Base-by-base conservation (phyloP, 2,329 filamentous ascomycete species). In the Alternaria metachromatica region DNA sequence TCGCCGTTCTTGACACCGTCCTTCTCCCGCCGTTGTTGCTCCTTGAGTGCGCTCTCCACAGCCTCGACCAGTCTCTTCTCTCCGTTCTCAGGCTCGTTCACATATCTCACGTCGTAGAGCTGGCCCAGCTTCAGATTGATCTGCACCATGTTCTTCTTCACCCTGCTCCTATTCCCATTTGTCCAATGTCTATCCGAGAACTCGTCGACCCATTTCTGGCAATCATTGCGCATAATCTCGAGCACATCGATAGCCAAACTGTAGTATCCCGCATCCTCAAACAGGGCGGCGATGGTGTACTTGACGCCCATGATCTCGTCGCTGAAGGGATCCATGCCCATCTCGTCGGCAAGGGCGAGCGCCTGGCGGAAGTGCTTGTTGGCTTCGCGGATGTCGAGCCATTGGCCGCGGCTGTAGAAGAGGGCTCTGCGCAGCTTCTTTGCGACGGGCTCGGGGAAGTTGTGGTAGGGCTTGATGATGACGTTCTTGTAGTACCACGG, bases 271-370 rank as follows among this genome's bases (percentile, higher is more conserved):
- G 92, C 87, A 74, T 91, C 90, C 80, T 97, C 93, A 66, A 97
- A 85, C 85, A 97, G 89, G 10, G 87, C 86, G 1, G 93, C 89
- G 9, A 97, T 85, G 76, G 94, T 89, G 55, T 98, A 90, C 75
- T 94, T 93, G 56, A 98, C 89, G 9, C 96, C 96, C 70, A 97
- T 86, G 33, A 97, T 90, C 78, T 97, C 94, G 72, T 97, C 92
- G 5, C 92, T 94, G 77, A 94, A 96, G 0, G 92, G 93, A 76
- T 98, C 93, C 83, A 99, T 88, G 0, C 89, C 89, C 55, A 91
- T 76, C 73, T 93, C 89, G 54, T 89, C 83, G 61, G 93, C 93
- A 55, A 91, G 86, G 66, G 89, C 85, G 61, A 98, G 84, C 4
- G 94, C 94, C 68, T 91, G 87, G 72, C 90, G 90, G 79, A 97